Conservation (phyloP, 371 early-diverging fungal genomes). For the Mucor circinelloides region DNA sequence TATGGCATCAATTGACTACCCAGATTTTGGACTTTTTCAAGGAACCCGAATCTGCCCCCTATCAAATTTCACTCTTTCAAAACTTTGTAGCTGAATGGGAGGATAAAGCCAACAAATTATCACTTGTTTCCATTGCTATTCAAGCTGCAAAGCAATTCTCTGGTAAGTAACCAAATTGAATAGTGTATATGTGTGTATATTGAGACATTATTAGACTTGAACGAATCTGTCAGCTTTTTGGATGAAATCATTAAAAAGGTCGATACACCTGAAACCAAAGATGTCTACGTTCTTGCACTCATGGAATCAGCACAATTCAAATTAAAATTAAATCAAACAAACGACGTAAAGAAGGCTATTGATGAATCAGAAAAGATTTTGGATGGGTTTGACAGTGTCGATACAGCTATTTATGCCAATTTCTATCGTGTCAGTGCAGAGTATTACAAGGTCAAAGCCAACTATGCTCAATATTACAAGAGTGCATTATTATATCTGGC, state of each 20-base stretch:
- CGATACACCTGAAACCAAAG: constrained; percentile 65
- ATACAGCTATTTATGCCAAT: constrained; percentile 88
- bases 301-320: constrained; percentile 89
- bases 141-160: constrained; percentile 76
- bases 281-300: constrained; percentile 84
- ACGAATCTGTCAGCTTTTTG: constrained; percentile 72
- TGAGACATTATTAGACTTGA: constrained; percentile 44
- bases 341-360: constrained; percentile 79
- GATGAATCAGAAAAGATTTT: constrained; percentile 86
- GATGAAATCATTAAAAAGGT: constrained; percentile 68
- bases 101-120: constrained; percentile 90
- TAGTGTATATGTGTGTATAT: background rate
- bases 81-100: constrained; percentile 93
- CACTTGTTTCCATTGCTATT: constrained; percentile 81
- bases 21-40: constrained; percentile 75
- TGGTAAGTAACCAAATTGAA: constrained; percentile 50
- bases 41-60: constrained; percentile 76
- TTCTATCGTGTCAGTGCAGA: constrained; percentile 95
- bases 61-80: constrained; percentile 81
- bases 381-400: constrained; percentile 80
- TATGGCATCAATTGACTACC: constrained; percentile 97
- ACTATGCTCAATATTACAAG: constrained; percentile 94
- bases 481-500: constrained; percentile 91
- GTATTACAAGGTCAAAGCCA: constrained; percentile 93
- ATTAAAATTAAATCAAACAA: constrained; percentile 74